phyloP scores from a whole-genome alignment of 116 monocot species.

The Zostera marina region DNA sequence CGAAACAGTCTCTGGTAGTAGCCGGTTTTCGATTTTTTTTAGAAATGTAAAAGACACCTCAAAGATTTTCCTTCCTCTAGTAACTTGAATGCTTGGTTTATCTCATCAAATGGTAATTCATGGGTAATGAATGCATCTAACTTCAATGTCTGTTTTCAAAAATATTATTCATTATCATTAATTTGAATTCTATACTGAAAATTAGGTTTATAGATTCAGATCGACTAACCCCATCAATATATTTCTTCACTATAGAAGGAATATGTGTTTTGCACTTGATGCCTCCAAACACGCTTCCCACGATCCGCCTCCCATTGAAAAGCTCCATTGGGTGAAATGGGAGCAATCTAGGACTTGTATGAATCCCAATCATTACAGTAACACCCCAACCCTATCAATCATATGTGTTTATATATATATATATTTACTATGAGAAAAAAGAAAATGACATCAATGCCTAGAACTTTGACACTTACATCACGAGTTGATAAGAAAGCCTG shows the following conservation, averaged over 20 bases:
- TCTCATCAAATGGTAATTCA: constrained; percentile 67
- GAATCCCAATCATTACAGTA: constrained; percentile 60
- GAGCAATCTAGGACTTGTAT: constrained; percentile 37
- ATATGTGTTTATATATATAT: background rate
- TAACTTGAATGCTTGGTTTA: constrained; percentile 56
- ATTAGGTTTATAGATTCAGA: background rate
- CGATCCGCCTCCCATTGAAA: constrained; percentile 54
- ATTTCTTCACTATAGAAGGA: constrained; percentile 40
- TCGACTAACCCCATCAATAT: constrained; percentile 24
- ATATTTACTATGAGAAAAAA: background rate
- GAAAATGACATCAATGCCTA: too few species aligned
- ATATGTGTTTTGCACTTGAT: constrained; percentile 84
- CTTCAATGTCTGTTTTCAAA: constrained; percentile 37
- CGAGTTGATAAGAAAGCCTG: constrained; percentile 79
- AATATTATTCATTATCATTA: background rate
- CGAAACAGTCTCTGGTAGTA: too few species aligned
- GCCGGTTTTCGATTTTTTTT: too few species aligned
- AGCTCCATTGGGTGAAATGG: constrained; percentile 93
- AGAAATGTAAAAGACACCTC: constrained; percentile 64
- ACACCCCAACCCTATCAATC: constrained; percentile 62
- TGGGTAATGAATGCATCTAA: constrained; percentile 83
- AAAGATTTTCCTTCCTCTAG: constrained; percentile 64
- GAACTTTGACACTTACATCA: constrained; percentile 23
- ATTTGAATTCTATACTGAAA: too few species aligned
- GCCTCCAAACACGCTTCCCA: constrained; percentile 53